Evolutionary conservation across 225 moss, liverwort and hornwort species (phyloP).

Genomic region (Sphagnum tenellum): DNA sequence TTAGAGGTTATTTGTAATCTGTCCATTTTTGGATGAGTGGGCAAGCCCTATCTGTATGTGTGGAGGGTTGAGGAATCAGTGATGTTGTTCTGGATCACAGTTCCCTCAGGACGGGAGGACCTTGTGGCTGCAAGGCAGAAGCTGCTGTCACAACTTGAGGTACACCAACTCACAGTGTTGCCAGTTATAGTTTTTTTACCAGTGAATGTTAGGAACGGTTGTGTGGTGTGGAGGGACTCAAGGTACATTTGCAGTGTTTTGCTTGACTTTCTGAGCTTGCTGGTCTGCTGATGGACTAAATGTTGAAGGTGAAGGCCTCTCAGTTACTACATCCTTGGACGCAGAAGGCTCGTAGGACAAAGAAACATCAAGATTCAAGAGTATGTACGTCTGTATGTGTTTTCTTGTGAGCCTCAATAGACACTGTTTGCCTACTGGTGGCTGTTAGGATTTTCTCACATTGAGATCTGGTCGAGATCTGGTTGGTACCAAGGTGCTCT

Average conservation of each 20-base stretch:
- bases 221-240: background rate
- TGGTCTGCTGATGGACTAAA: background rate
- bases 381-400: constrained; percentile 1
- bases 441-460: background rate
- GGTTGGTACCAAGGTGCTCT: no score
- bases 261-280: background rate
- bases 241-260: background rate
- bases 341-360: constrained; percentile 4
- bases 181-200: constrained; percentile 38
- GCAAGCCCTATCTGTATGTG: no score
- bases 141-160: constrained; percentile 42
- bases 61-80: no score
- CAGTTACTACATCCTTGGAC: background rate
- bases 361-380: constrained; percentile 1
- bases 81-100: constrained; percentile 29
- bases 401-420: background rate
- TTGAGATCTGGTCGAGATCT: background rate
- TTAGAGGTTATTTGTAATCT: no score
- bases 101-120: constrained; percentile 39
- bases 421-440: no score
- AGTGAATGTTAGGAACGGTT: constrained; percentile 3
- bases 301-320: background rate
- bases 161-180: constrained; percentile 6
- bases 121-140: constrained; percentile 57
- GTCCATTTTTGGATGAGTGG: no score